A percentile compares a stretch with the other conserved stretches of the same genome.
Evolutionary conservation across 148 eudicot species (phyloP).

Genomic region (Pharnaceum exiguum): DNA sequence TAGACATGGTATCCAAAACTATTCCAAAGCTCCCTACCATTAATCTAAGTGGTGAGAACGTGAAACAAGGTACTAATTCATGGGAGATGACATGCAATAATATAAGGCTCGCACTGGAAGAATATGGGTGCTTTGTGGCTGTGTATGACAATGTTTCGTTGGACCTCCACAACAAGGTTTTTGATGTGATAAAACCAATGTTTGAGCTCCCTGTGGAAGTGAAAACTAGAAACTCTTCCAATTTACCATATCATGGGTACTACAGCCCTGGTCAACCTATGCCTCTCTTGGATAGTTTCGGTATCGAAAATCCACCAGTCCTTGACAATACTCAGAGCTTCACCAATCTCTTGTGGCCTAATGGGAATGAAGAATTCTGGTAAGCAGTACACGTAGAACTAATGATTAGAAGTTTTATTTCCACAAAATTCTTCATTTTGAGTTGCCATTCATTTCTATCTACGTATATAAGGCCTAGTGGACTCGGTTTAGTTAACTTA

Average conservation of each 20-base stretch:
- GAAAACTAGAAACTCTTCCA: conserved; percentile 32
- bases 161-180: conserved; percentile 27
- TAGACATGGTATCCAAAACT: conserved; percentile 22
- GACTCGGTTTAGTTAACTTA: too few relatives aligned
- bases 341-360: conserved; percentile 49
- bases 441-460: background rate
- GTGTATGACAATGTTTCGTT: conserved; percentile 22
- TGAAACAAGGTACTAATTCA: conserved; percentile 23
- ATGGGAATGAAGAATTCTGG: conserved; percentile 42
- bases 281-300: conserved; percentile 45
- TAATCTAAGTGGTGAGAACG: conserved; percentile 18
- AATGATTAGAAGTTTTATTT: too few relatives aligned
- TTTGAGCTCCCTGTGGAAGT: conserved; percentile 39
- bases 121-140: conserved; percentile 44
- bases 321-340: conserved; percentile 28
- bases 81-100: conserved; percentile 30
- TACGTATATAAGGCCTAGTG: too few relatives aligned
- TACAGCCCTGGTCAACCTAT: conserved; percentile 19
- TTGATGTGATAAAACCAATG: conserved; percentile 21
- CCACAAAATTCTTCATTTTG: background rate
- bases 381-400: conserved; percentile 5
- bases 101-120: conserved; percentile 43
- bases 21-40: conserved; percentile 36
- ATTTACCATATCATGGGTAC: conserved; percentile 40
- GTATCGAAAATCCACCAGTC: conserved; percentile 27